Evolutionary conservation across 768 basidiomycete genomes (phyloP).

Genomic region (Chiua virens): DNA sequence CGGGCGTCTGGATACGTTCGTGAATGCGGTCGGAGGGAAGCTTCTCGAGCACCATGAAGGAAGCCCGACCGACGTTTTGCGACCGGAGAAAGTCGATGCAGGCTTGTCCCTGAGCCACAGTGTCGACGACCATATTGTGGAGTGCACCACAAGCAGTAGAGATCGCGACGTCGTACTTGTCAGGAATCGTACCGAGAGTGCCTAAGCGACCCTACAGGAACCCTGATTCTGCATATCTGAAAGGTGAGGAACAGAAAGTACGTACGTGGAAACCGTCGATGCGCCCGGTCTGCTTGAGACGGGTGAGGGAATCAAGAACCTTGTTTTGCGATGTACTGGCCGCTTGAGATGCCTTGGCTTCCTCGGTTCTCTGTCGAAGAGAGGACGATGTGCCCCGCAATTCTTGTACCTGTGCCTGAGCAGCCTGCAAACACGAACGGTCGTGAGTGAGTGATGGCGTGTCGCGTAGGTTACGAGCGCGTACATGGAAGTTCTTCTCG

Average conservation of each 20-base stretch:
- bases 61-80: conserved; percentile 90
- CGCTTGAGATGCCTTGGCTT: conserved; percentile 85
- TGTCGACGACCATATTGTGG: conserved; percentile 90
- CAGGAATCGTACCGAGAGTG: conserved; percentile 89
- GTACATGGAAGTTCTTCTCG: conserved; percentile 55
- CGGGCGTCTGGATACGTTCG: conserved; percentile 66
- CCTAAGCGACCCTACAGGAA: conserved; percentile 81
- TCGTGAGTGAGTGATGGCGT: background rate
- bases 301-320: conserved; percentile 80
- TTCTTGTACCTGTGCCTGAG: conserved; percentile 42
- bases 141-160: conserved; percentile 86
- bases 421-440: conserved; percentile 26
- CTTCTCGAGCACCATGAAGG: conserved; percentile 91
- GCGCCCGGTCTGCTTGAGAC: conserved; percentile 75
- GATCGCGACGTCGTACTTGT: conserved; percentile 94
- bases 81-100: conserved; percentile 91
- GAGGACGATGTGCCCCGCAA: conserved; percentile 58
- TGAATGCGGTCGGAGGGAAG: conserved; percentile 48
- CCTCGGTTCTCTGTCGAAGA: conserved; percentile 75
- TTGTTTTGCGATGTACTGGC: conserved; percentile 82
- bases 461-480: background rate
- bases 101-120: conserved; percentile 83
- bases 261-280: conserved; percentile 92
- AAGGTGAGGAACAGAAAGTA: background rate
- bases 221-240: background rate